Base-by-base conservation (phyloP, 2,329 filamentous ascomycete species). In the Truncatella angustata region DNA sequence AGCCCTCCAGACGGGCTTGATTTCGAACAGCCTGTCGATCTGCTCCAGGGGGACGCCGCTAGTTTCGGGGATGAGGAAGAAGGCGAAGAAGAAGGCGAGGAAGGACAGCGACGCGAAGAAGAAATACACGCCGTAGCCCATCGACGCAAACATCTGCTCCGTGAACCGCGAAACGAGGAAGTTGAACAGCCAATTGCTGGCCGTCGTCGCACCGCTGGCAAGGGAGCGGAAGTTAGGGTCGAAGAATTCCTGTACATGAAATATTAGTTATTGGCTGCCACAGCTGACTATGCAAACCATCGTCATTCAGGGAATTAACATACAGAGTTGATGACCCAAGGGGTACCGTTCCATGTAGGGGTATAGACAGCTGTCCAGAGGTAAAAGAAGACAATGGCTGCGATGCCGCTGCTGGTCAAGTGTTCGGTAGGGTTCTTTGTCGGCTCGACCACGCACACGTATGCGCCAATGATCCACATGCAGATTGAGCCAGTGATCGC, bases 151-250 rank as follows among this genome's bases (percentile, higher is more conserved):
- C 86, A 90, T 89, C 44, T 80, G 83, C 3, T 50, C 23, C 26
- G 46, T 44, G 46, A 51, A 50, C 30, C 84, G 73, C 2, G 86
- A 86, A 51, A 90, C 83, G 11, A 88, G 80, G 54, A 90, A 87
- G 64, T 90, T 90, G 68, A 90, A 89, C 4, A 90, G 68, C 86
- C 86, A 88, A 61, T 90, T 85, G 0, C 83, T 87, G 1, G 82
- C 83, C 1, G 86, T 42, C 16, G 47, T 42, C 23, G 47, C 47
- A 9, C 35, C 36, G 10, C 36, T 12, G n/a, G 35, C 47, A 16
- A 50, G 26, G 47, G 23, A 40, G 7, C 47, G 35, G 35, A 42
- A 40, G 36, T 50, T 50, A 18, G 35, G 47, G 36, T 50, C 47
- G 18, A 50, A 50, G 45, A 49, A 49, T 37, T 49, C 45, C 43